Evolutionary conservation across 2,329 filamentous ascomycete genomes (phyloP).

Genomic region (Exophiala sp.): DNA sequence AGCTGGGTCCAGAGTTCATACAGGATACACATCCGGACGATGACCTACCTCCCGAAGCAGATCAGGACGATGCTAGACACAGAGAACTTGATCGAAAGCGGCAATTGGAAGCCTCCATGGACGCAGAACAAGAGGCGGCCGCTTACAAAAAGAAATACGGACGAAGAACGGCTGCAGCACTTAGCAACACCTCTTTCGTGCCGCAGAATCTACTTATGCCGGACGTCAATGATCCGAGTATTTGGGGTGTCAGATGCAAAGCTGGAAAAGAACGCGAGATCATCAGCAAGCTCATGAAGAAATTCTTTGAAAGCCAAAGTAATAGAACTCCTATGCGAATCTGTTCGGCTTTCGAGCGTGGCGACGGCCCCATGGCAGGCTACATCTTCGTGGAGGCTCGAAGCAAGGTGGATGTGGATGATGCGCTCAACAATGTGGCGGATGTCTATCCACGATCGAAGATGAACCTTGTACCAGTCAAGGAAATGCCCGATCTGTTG

Average conservation of each 20-base stretch:
- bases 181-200: slow-evolving; percentile 69
- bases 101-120: slow-evolving; percentile 80
- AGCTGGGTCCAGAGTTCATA: slow-evolving; percentile 80
- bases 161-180: slow-evolving; percentile 63
- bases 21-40: slow-evolving; percentile 90
- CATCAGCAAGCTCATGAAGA: slow-evolving; percentile 81
- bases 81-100: slow-evolving; percentile 90
- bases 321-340: slow-evolving; percentile 80
- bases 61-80: slow-evolving; percentile 87
- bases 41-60: slow-evolving; percentile 67
- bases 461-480: slow-evolving; percentile 85
- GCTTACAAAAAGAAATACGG: slow-evolving; percentile 85
- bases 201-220: slow-evolving; percentile 84
- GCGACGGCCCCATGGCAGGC: slow-evolving; percentile 75
- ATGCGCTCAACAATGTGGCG: slow-evolving; percentile 76
- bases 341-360: slow-evolving; percentile 87
- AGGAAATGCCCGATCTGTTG: slow-evolving; percentile 96
- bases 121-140: slow-evolving; percentile 90
- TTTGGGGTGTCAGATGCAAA: slow-evolving; percentile 91
- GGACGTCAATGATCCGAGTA: slow-evolving; percentile 90
- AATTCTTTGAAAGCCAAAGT: slow-evolving; percentile 73
- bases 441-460: slow-evolving; percentile 88
- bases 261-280: slow-evolving; percentile 94
- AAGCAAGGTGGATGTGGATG: slow-evolving; percentile 78
- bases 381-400: slow-evolving; percentile 94